Percentiles rank a stretch among this genome's conserved stretches.
These are phyloP conservation scores for Aspergillus pseudonomiae DNA, from an alignment of 2,329 filamentous ascomycete species.

Conservation along the genomic window DNA sequence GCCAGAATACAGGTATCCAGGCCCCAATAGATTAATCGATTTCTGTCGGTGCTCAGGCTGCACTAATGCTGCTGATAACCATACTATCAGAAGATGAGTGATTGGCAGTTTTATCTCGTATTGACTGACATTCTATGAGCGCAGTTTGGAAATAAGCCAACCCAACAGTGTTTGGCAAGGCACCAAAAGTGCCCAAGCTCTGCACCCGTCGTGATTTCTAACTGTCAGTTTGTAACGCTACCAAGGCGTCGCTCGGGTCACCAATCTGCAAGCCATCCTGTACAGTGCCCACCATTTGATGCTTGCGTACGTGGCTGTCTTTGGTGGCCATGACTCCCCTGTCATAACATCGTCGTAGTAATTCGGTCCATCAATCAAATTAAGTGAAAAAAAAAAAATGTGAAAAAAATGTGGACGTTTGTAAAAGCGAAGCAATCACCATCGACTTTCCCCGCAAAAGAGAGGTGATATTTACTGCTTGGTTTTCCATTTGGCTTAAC, in stretches of 20 bases:
- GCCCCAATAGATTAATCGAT: constrained; percentile 15
- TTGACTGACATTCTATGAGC: background rate
- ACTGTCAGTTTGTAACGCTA: background rate
- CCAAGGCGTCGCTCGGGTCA: background rate
- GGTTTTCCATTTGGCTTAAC: constrained; percentile 1
- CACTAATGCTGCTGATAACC: background rate
- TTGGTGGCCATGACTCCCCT: background rate
- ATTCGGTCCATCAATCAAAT: background rate
- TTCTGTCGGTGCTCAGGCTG: constrained; percentile 10
- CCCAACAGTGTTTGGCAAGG: background rate
- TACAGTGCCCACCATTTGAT: background rate
- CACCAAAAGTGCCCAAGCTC: constrained; percentile 1
- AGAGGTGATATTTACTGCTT: constrained; percentile 10
- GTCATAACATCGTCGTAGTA: background rate
- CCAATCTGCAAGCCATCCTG: constrained; percentile 9
- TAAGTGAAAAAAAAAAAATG: background rate
- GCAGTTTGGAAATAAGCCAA: background rate
- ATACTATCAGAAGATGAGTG: background rate
- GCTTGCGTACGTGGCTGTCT: constrained; percentile 8
- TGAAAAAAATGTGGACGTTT: background rate
- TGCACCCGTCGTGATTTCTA: background rate
- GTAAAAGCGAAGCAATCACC: background rate
- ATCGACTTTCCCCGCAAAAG: constrained; percentile 24
- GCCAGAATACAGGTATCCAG: constrained; percentile 5
- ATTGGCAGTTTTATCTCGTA: background rate